A percentile compares a stretch with the other conserved stretches of the same genome.
Conservation (phyloP, 1,284 basidiomycete species). For the Prillingera fragicola region DNA sequence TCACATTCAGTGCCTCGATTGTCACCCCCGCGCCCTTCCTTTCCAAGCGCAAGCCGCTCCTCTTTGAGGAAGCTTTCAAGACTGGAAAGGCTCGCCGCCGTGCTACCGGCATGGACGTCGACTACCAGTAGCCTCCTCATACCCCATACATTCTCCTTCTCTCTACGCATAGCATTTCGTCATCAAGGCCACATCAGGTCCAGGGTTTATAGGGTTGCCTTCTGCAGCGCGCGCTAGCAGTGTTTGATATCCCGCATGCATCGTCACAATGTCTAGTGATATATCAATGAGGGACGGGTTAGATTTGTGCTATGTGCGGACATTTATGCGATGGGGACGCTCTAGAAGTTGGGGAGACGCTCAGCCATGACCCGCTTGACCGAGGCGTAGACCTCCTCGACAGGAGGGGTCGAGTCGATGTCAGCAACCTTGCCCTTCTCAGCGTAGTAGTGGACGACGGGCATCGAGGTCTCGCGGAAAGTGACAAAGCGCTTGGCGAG, state of each 20-base stretch:
- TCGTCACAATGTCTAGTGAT: slow-evolving; percentile 4
- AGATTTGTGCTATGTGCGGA: not conserved
- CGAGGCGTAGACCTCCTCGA: slow-evolving; percentile 67
- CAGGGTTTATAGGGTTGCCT: not conserved
- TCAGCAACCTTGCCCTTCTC: slow-evolving; percentile 68
- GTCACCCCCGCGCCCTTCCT: slow-evolving; percentile 56
- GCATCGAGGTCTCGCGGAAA: slow-evolving; percentile 89
- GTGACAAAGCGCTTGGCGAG: slow-evolving; percentile 93
- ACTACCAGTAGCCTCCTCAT: not conserved
- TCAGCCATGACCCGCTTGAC: slow-evolving; percentile 57
- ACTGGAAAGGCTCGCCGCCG: slow-evolving; percentile 22
- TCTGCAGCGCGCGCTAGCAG: not conserved
- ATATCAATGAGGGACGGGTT: not conserved
- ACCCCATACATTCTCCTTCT: slow-evolving; percentile 2
- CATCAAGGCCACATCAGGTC: not conserved
- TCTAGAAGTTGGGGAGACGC: slow-evolving; percentile 19
- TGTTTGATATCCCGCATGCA: slow-evolving; percentile 9
- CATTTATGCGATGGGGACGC: not conserved
- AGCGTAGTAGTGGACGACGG: slow-evolving; percentile 84
- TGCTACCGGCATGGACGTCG: slow-evolving; percentile 11
- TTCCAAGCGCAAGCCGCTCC: slow-evolving; percentile 54
- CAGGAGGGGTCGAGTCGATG: slow-evolving; percentile 67
- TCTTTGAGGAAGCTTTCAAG: slow-evolving; percentile 56
- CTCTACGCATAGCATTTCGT: not conserved
- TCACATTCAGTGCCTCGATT: slow-evolving; percentile 55